Base-by-base conservation (phyloP, 306 rosid genomes). In the Prosopis cineraria region DNA sequence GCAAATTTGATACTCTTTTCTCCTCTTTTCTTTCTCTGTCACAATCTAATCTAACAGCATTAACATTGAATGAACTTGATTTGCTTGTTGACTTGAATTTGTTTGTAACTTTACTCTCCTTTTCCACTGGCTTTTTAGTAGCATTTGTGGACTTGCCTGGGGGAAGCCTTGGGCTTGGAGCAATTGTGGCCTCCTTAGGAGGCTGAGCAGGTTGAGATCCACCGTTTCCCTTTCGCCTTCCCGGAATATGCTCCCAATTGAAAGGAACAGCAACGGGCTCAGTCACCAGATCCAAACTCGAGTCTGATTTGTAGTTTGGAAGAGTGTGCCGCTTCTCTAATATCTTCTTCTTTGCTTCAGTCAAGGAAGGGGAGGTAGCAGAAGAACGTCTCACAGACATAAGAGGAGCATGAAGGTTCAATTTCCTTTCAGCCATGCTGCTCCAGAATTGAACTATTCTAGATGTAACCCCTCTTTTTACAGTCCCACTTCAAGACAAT, bases 191-290 rank as follows among this genome's bases (percentile, higher is more conserved):
- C 76, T 75, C 77, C 64, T 69, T 74, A 16, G 30, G 76, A 84
- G 72, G 62, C 79, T 74, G 86, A 77, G 80, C 19, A 77, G 83
- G 24, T 43, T 81, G 74, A 31, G 88, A 87, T 76, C 84, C 84
- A 47, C 31, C 78, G 48, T 33, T 82, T 53, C 63, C 85, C 81
- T 92, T 94, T 10, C 91, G 24, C 70, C 40, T 83, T 79, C 97
- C 96, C 10, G 97, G 94, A 67, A 90, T 89, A 50, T 88, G 86
- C 82, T 94, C 97, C 98, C 98, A 94, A 14, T 83, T 62, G 75
- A 94, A 94, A 76, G 98, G 96, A 82, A 91, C 93, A 0, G 96
- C 91, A 17, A 88, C 98, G 52, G 91, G 91, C 82, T 95, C 89
- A 22, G 93, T 95, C 17, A 92, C 93, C 76, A 85, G 98, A 78